Conservation (phyloP, 371 early-diverging fungal species). For the Haplosporangium sp. region DNA sequence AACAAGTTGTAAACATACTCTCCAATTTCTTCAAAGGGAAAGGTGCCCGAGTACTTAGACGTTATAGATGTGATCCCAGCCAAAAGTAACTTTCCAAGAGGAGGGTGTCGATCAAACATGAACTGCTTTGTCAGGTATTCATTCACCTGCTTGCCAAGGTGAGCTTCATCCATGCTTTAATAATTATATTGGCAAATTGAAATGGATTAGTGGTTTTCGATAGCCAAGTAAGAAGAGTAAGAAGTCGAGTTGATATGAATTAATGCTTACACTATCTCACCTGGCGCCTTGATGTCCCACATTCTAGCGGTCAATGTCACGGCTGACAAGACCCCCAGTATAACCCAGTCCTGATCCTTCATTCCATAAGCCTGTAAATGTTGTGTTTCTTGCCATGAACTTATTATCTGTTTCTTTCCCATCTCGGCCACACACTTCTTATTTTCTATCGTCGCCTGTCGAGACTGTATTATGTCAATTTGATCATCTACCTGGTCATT, state of each 20-base stretch:
- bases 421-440: background rate
- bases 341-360: slow-evolving; percentile 12
- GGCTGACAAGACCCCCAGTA: slow-evolving; percentile 5
- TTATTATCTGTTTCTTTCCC: background rate
- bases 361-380: background rate
- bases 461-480: too few relatives aligned
- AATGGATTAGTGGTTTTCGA: background rate
- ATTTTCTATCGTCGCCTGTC: background rate
- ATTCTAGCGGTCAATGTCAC: slow-evolving; percentile 15
- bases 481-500: background rate
- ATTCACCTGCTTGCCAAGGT: slow-evolving; percentile 18
- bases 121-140: slow-evolving; percentile 89
- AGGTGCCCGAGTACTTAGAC: slow-evolving; percentile 14
- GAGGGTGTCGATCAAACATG: slow-evolving; percentile 99
- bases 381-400: background rate
- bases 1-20: slow-evolving; percentile 19
- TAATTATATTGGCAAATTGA: background rate
- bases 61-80: slow-evolving; percentile 58
- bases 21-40: slow-evolving; percentile 32
- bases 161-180: slow-evolving; percentile 14
- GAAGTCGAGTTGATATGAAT: background rate
- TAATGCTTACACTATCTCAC: slow-evolving; percentile 23
- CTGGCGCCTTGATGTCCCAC: slow-evolving; percentile 34
- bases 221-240: background rate
- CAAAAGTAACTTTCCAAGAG: slow-evolving; percentile 97